Evolutionary conservation across 1,284 basidiomycete species (phyloP).

Genomic region (Ceratobasidium papillatum): DNA sequence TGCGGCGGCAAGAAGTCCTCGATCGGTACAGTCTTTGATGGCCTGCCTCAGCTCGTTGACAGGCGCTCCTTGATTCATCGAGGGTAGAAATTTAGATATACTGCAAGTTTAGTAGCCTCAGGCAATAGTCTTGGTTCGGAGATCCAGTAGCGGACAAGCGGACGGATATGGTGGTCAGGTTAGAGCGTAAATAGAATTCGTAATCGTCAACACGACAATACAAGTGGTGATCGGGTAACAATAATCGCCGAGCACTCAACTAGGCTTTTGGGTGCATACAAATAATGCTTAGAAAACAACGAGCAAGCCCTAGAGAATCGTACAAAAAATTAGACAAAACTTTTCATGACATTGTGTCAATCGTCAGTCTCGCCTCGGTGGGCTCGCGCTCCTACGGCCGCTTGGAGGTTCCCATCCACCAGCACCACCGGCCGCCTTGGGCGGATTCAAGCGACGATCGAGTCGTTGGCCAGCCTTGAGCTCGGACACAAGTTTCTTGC

Average conservation of each 20-base stretch:
- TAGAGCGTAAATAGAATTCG: background rate
- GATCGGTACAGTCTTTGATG: conserved; percentile 59
- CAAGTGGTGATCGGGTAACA: background rate
- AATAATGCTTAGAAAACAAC: background rate
- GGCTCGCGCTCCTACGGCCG: conserved; percentile 78
- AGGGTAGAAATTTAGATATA: background rate
- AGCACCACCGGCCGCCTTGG: conserved; percentile 64
- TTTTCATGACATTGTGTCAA: background rate
- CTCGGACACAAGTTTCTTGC: conserved; percentile 79
- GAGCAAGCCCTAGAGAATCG: background rate
- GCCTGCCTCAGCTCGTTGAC: conserved; percentile 42
- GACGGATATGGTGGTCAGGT: background rate
- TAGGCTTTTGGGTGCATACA: background rate
- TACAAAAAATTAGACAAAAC: background rate
- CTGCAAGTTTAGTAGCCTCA: too few species aligned
- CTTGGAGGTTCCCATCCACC: conserved; percentile 79
- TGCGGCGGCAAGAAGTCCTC: conserved; percentile 67
- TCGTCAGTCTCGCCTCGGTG: conserved; percentile 49
- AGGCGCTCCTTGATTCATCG: conserved; percentile 26
- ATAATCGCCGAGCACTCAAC: background rate
- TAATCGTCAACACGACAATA: background rate
- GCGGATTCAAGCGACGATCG: conserved; percentile 78
- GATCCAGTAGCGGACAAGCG: background rate
- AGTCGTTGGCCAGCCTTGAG: conserved; percentile 84
- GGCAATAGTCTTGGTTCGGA: too few species aligned